A percentile compares a stretch with the other conserved stretches of the same genome.
Evolutionary conservation across 1,284 basidiomycete species (phyloP).

Genomic region (Puccinia coronata): DNA sequence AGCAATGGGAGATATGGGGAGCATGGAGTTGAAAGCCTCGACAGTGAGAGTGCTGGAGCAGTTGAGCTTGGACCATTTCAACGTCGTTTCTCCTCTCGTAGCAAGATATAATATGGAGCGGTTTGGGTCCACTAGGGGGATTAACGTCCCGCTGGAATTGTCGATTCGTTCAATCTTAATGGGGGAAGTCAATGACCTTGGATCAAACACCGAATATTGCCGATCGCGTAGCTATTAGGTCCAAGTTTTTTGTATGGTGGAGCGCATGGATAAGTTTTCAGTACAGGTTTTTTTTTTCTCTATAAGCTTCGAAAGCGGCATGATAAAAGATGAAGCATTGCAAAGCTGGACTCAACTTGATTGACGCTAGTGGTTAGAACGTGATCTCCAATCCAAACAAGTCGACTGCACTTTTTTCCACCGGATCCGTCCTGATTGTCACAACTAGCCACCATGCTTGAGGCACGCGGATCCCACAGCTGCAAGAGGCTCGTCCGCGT

Average conservation of each 20-base stretch:
- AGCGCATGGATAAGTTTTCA: background rate
- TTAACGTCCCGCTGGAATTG: slow-evolving; percentile 58
- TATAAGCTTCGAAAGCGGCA: too few relatives aligned
- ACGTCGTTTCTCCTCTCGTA: slow-evolving; percentile 60
- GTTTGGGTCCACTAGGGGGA: slow-evolving; percentile 59
- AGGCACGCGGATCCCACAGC: slow-evolving; percentile 32
- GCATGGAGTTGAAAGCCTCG: slow-evolving; percentile 53
- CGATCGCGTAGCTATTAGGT: slow-evolving; percentile 48
- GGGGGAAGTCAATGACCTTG: slow-evolving; percentile 54
- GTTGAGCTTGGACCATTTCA: slow-evolving; percentile 59
- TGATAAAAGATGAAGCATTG: background rate
- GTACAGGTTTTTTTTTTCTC: background rate
- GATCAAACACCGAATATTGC: slow-evolving; percentile 53
- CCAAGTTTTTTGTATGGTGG: too few relatives aligned
- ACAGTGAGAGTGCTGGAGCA: slow-evolving; percentile 3
- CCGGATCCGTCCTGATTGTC: slow-evolving; percentile 48
- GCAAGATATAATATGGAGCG: slow-evolving; percentile 60
- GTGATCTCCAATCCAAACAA: slow-evolving; percentile 57
- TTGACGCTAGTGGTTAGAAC: slow-evolving; percentile 61
- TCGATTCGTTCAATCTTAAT: slow-evolving; percentile 58
- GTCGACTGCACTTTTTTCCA: slow-evolving; percentile 58
- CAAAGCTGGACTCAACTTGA: slow-evolving; percentile 51
- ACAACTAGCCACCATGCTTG: background rate
- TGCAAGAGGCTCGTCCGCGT: slow-evolving; percentile 47
- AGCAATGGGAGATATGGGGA: slow-evolving; percentile 57